Evolutionary conservation across 768 basidiomycete genomes (phyloP).

Genomic region (Lyophyllum shimeji): DNA sequence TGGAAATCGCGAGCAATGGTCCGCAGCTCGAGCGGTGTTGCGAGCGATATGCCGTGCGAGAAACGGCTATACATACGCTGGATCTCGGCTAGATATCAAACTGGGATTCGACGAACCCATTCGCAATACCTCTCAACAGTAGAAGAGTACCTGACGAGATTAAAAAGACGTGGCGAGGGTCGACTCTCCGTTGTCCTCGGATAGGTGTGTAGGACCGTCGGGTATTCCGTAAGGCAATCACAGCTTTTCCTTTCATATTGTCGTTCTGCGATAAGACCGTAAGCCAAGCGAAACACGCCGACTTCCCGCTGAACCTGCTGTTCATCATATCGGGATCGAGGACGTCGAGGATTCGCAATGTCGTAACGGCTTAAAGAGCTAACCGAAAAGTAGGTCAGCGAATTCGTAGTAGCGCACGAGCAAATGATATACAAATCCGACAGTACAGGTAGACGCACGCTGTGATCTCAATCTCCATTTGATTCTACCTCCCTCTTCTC

Average conservation of each 20-base stretch:
- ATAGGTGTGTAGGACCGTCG: background rate
- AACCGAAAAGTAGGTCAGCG: background rate
- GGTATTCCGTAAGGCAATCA: conserved; percentile 4
- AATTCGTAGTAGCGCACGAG: background rate
- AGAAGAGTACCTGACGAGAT: conserved; percentile 2
- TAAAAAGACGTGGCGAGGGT: background rate
- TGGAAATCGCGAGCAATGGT: background rate
- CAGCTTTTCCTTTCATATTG: background rate
- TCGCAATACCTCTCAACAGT: background rate
- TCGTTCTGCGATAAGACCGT: conserved; percentile 1
- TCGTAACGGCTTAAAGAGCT: background rate
- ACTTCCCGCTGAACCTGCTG: background rate
- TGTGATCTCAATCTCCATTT: conserved; percentile 6
- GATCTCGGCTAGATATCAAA: background rate
- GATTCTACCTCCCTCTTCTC: conserved; percentile 20
- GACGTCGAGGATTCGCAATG: conserved; percentile 1
- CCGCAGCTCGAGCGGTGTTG: background rate
- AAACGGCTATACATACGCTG: background rate
- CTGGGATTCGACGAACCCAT: background rate
- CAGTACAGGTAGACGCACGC: conserved; percentile 3
- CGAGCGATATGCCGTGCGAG: background rate
- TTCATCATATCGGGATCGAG: conserved; percentile 11
- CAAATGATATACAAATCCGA: background rate
- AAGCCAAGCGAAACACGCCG: background rate
- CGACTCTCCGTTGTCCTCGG: conserved; percentile 11